Evolutionary conservation across 495 filamentous ascomycete genomes (phyloP), one percentile per base, ranked within the genome.

Genomic region (Alectoria sarmentosa): DNA sequence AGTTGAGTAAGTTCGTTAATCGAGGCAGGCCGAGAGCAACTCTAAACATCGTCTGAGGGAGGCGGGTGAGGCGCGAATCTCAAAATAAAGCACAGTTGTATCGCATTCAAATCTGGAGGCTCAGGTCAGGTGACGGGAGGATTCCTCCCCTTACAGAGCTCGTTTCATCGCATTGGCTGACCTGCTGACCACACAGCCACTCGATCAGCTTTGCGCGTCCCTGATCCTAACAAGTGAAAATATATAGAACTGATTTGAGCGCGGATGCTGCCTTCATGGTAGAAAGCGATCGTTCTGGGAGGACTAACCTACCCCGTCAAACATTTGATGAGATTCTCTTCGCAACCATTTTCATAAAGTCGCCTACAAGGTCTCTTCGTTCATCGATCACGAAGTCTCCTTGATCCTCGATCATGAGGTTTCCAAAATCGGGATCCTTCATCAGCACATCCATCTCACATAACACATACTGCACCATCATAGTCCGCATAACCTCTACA

Each of bases 391-490:
- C n/a, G n/a, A n/a, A n/a, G n/a, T n/a, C n/a, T n/a, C n/a, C n/a
- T n/a, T n/a, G n/a, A 62, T 72, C 57, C 8, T 63, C 66, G 38
- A 72, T 32, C 54, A 72, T 67, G 48, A 71, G 61, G 15, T 61
- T 28, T 15, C 61, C 8, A 59, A 76, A 76, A 1, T 70, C 68
- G 11, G 64, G 62, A 67, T 71, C 66, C 4, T 69, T 48, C 57
- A 74, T 74, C 60, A 76, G 55, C 21, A 30, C 62, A 61, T 71
- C 72, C 66, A 74, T 65, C 62, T 76, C 71, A 57, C 60, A 71
- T 13, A 62, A 62, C 14, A 70, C 46, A 52, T 75, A 76, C 32
- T 71, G 49, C 28, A 39, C 66, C 39, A 76, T 48, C 37, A 75
- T 17, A n/a, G 37, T 55, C 65, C 73, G 65, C n/a, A 75, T 58